These are phyloP conservation scores for Ogataea wickerhamii DNA, from an alignment of 805 yeast genomes.

Conservation along the genomic window DNA sequence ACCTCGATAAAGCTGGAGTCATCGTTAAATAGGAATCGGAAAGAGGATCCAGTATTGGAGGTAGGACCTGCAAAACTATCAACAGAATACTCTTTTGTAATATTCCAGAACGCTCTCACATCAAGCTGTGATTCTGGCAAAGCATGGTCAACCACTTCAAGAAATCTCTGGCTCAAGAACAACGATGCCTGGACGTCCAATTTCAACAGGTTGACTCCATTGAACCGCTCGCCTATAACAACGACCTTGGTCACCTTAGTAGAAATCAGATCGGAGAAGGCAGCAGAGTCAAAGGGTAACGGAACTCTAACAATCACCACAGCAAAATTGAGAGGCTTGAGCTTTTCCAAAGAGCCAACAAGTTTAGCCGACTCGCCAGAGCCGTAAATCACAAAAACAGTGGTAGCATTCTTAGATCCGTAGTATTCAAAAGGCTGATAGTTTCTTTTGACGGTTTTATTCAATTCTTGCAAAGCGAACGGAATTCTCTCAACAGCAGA, in stretches of 20 bases:
- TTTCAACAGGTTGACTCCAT: slow-evolving; percentile 45
- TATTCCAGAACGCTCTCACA: slow-evolving; percentile 31
- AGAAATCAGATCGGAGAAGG: slow-evolving; percentile 61
- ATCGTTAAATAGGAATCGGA: slow-evolving; percentile 68
- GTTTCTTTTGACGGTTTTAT: slow-evolving; percentile 49
- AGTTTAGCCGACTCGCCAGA: slow-evolving; percentile 60
- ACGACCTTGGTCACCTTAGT: slow-evolving; percentile 53
- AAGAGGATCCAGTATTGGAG: slow-evolving; percentile 42
- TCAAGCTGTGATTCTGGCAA: slow-evolving; percentile 31
- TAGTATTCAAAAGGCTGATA: slow-evolving; percentile 65
- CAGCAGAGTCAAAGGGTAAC: slow-evolving; percentile 66
- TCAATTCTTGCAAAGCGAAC: slow-evolving; percentile 47
- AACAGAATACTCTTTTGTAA: slow-evolving; percentile 17
- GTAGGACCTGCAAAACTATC: slow-evolving; percentile 15
- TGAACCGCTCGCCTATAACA: slow-evolving; percentile 57
- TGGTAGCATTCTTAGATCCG: slow-evolving; percentile 60
- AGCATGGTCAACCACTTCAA: slow-evolving; percentile 49
- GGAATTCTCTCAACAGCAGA: slow-evolving; percentile 36
- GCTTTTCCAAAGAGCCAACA: slow-evolving; percentile 38
- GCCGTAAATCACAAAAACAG: slow-evolving; percentile 82
- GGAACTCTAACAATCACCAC: slow-evolving; percentile 73
- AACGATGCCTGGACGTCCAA: slow-evolving; percentile 72
- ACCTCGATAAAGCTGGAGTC: slow-evolving; percentile 51
- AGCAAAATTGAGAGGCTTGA: slow-evolving; percentile 45
- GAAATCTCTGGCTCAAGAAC: slow-evolving; percentile 45